Conservation (phyloP, 257 asterid genomes). For the Craterostigma plantagineum region DNA sequence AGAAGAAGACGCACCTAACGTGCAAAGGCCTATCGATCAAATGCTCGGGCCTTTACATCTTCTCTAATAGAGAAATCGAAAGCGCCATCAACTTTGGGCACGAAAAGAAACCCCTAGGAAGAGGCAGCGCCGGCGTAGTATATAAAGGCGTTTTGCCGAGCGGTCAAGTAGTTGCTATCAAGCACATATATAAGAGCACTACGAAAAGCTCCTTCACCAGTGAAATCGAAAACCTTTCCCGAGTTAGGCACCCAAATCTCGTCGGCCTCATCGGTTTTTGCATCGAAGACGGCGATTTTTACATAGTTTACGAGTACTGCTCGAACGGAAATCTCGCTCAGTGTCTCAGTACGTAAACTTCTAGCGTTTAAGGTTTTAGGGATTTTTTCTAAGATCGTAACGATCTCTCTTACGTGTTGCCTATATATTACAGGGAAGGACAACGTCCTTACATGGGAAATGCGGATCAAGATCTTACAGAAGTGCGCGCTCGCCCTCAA, state of each 20-base stretch:
- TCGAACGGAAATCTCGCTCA: slow-evolving; percentile 64
- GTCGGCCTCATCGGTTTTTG: slow-evolving; percentile 69
- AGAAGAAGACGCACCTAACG: slow-evolving; percentile 14
- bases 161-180: slow-evolving; percentile 67
- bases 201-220: slow-evolving; percentile 49
- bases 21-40: slow-evolving; percentile 16
- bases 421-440: slow-evolving; percentile 64
- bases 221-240: slow-evolving; percentile 53
- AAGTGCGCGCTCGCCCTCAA: slow-evolving; percentile 63
- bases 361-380: neutral
- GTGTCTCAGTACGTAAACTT: slow-evolving; percentile 24
- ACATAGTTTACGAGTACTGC: slow-evolving; percentile 58
- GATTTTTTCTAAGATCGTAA: no score
- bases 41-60: slow-evolving; percentile 46
- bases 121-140: slow-evolving; percentile 79
- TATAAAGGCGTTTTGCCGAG: slow-evolving; percentile 68
- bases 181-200: slow-evolving; percentile 47
- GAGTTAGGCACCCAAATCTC: slow-evolving; percentile 63
- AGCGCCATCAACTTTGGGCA: slow-evolving; percentile 29
- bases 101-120: slow-evolving; percentile 42
- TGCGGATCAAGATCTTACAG: slow-evolving; percentile 48
- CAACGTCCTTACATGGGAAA: slow-evolving; percentile 38
- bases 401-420: no score
- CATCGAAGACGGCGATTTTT: slow-evolving; percentile 59
- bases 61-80: slow-evolving; percentile 55